Base-by-base conservation (phyloP, 2,329 filamentous ascomycete species). In the Fusarium sp. region DNA sequence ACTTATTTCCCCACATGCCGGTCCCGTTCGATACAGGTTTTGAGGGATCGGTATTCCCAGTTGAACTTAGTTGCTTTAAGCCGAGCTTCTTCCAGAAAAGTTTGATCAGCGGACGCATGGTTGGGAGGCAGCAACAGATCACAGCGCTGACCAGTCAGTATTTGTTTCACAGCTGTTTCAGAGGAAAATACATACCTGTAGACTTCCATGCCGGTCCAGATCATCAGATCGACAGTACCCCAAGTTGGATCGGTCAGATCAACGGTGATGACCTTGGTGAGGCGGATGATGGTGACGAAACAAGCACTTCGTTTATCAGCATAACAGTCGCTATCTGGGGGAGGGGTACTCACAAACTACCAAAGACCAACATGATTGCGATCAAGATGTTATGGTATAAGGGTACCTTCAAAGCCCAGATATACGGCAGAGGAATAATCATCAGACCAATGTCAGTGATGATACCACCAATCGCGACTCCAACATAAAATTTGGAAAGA, bases 181-280 rank as follows among this genome's bases (percentile, higher is more conserved):
- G 7, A 3, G 4, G 3, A 16, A 1, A 4, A 7, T 3, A 8
- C 10, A 2, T 50, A 60, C 61, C 50, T 35, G 9, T 67, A 67
- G 8, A 67, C 61, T n/a, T 66, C 61, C 23, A 67, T 9, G 0
- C 64, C 61, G 2, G 64, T 67, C 61, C 40, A 66, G 18, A 67
- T 53, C 38, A 67, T 67, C 0, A 60, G 23, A 4, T 66, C 44
- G 9, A 67, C 64, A 3, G 61, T 60, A 2, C 60, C 60, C 64
- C 53, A 67, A 5, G 46, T 65, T 13, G 60, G 64, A 11, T 67
- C 64, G 1, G 21, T 9, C 1, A 67, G 38, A n/a, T 65, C 64
- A 2, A 67, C 60, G 2, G 50, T 35, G 6, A 67, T 44, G 2
- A 59, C 64, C 2, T 59, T 65, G 4, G 60, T 64, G 9, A 67